Percentiles rank a stretch among this genome's conserved stretches.
phyloP scores from a whole-genome alignment of 108 stramenopile species.

The Cyclotella cryptica region DNA sequence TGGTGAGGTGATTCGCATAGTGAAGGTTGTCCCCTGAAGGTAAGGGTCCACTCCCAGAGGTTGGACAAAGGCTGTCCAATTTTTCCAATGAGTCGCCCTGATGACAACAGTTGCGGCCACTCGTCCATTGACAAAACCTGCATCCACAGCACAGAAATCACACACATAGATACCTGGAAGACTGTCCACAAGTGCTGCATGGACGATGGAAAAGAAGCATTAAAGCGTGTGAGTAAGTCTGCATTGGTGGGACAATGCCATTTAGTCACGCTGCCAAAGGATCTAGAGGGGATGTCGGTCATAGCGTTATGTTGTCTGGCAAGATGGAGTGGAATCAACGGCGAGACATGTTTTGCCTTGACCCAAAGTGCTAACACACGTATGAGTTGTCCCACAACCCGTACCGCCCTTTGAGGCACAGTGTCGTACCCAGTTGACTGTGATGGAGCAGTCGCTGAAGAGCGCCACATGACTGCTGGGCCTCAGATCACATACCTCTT shows the following conservation, averaged over 20 bases:
- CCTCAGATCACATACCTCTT: constrained; percentile 14
- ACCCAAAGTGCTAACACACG: constrained; percentile 12
- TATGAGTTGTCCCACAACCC: constrained; percentile 5
- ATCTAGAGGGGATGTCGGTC: constrained; percentile 40
- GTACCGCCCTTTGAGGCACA: constrained; percentile 11
- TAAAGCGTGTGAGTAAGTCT: neutral
- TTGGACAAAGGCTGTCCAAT: no score
- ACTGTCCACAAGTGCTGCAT: constrained; percentile 31
- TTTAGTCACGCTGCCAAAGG: constrained; percentile 30
- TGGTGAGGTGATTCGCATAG: neutral
- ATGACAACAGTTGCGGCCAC: constrained; percentile 22
- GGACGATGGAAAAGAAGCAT: constrained; percentile 15
- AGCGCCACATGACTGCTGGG: no score
- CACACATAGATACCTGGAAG: constrained; percentile 20
- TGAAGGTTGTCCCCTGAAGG: neutral
- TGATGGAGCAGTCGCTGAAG: no score
- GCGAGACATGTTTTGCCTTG: neutral
- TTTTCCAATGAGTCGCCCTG: neutral
- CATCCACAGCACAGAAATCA: neutral
- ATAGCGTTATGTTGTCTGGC: no score
- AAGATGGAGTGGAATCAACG: constrained; percentile 25
- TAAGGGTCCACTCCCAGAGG: no score
- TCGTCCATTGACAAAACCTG: constrained; percentile 22
- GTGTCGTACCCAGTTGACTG: constrained; percentile 17
- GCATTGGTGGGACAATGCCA: constrained; percentile 29